phyloP scores from a whole-genome alignment of 176 grass and related monocot genomes.

The Urochloa ruziziensis region DNA sequence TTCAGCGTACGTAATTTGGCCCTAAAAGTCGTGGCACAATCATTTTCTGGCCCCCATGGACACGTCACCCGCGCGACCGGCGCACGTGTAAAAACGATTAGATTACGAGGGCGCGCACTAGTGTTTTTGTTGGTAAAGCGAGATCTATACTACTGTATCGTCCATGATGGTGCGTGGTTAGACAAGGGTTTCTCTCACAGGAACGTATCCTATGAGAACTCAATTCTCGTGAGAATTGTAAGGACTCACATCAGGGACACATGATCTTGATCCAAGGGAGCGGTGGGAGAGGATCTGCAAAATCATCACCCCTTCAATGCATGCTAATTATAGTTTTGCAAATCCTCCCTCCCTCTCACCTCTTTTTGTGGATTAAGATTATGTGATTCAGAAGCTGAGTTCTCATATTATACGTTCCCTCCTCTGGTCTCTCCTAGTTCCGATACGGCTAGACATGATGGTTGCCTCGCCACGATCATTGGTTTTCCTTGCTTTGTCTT shows the following conservation, averaged over 20 bases:
- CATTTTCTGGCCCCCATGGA: constrained; percentile 20
- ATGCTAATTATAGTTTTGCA: no score
- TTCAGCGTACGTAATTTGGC: background rate
- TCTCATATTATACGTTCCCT: no score
- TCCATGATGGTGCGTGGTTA: background rate
- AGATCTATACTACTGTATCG: background rate
- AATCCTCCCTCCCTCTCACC: no score
- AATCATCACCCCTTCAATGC: no score
- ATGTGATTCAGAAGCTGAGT: no score
- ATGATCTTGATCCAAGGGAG: no score
- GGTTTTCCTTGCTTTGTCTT: background rate
- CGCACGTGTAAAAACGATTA: constrained; percentile 36
- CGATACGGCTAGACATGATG: constrained; percentile 5
- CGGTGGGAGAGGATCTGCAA: no score
- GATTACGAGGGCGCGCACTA: constrained; percentile 10
- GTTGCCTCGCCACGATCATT: background rate
- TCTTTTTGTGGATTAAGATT: no score
- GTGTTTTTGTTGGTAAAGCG: background rate
- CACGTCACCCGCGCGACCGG: constrained; percentile 13
- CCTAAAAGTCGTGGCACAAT: constrained; percentile 19
- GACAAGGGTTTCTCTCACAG: constrained; percentile 19
- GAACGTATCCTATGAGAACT: no score
- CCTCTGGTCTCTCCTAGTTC: background rate
- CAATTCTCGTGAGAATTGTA: no score
- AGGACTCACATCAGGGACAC: no score